These are phyloP conservation scores for Alternaria sp. DNA, from an alignment of 2,329 filamentous ascomycete species.

Conservation along the genomic window DNA sequence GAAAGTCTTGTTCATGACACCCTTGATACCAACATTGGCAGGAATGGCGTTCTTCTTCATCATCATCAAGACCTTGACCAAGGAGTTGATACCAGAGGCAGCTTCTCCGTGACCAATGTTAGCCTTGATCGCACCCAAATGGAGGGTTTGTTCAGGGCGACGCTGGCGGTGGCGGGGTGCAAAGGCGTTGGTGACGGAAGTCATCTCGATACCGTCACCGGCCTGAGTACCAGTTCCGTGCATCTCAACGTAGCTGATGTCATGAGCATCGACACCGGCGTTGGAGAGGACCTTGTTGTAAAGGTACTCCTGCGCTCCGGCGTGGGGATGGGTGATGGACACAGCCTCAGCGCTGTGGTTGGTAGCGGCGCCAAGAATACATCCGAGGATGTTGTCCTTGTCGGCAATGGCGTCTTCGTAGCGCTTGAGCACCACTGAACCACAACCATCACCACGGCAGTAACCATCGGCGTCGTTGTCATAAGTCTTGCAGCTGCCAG, in stretches of 20 bases:
- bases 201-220: constrained; percentile 83
- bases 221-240: constrained; percentile 89
- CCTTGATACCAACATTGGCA: constrained; percentile 62
- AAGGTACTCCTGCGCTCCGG: constrained; percentile 73
- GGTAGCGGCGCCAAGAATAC: constrained; percentile 75
- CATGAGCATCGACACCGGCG: constrained; percentile 75
- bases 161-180: constrained; percentile 60
- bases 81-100: constrained; percentile 61
- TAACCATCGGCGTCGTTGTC: constrained; percentile 83
- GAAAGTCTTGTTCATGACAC: constrained; percentile 62
- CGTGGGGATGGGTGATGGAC: constrained; percentile 84
- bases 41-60: constrained; percentile 61
- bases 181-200: constrained; percentile 71
- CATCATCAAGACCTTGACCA: constrained; percentile 62
- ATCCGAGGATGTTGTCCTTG: constrained; percentile 73
- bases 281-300: constrained; percentile 74
- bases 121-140: constrained; percentile 62
- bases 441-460: constrained; percentile 78
- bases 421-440: constrained; percentile 77
- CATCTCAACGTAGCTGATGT: constrained; percentile 86
- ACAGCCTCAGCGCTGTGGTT: constrained; percentile 84
- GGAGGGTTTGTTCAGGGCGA: constrained; percentile 56
- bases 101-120: constrained; percentile 63
- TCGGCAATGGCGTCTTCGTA: constrained; percentile 79
- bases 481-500: constrained; percentile 78